Evolutionary conservation across 106 monocot genomes (phyloP), one percentile per base, ranked within the genome.

Genomic region (Triglochin maritima): DNA sequence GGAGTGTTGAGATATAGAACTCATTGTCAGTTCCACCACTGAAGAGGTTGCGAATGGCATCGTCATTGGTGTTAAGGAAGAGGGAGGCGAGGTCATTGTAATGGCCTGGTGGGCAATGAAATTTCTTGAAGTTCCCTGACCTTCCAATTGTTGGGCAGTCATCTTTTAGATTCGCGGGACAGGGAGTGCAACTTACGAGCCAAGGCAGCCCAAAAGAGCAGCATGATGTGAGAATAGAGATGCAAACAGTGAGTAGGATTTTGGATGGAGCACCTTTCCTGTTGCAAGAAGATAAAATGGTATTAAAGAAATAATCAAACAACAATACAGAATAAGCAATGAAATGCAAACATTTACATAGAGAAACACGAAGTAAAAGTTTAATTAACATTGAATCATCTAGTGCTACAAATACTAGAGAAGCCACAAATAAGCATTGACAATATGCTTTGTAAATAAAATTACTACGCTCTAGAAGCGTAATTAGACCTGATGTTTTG

Each of bases 81-180:
- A 84, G 84, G 45, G 84, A 77, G 14, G 85, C 86, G 9, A 82
- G 79, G 57, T 77, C 80, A 45, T 83, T 86, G 78, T 83, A 86
- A 7, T 86, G 79, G 4, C 79, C 79, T 6, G 79, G 76, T 0
- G 85, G 85, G 47, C 85, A 86, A 57, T 79, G 81, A 59, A 86
- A 82, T 17, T 69, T 86, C 71, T 86, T 86, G 71, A 69, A 81
- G 66, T 81, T 82, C 4, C 86, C 86, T 7, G 79, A 77, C 4
- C 79, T 74, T 59, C 80, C 82, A 9, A 72, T 67, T 15, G 78
- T 83, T 7, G 87, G 80, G 78, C 87, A 87, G 4, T 69, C 58
- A 0, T 74, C 77, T 29, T 57, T 16, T 3, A 78, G 12, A 7
- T 14, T 58, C 4, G 7, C 63, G 15, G 87, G 87, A 43, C 87